phyloP scores from a whole-genome alignment of 2,329 filamentous ascomycete genomes.

The Fusarium nurragi region DNA sequence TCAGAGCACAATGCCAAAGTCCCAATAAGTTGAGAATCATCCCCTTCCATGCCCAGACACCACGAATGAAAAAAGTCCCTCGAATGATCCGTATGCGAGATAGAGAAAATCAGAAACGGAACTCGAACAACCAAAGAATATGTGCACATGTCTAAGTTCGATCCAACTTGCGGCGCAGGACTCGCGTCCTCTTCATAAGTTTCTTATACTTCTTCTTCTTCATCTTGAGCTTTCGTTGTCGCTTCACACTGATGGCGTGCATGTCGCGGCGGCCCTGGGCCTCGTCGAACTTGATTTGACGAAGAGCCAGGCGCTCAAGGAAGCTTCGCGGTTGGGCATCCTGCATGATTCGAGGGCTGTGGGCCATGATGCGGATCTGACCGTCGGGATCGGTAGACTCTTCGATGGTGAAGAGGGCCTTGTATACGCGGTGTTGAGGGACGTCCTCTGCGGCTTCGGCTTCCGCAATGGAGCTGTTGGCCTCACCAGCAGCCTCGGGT shows the following conservation, averaged over 20 bases:
- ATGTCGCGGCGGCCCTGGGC: conserved; percentile 66
- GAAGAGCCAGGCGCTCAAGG: conserved; percentile 74
- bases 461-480: conserved; percentile 47
- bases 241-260: conserved; percentile 87
- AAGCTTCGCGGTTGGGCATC: conserved; percentile 65
- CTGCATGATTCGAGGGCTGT: conserved; percentile 67
- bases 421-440: conserved; percentile 66
- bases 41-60: conserved; percentile 47
- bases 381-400: conserved; percentile 69
- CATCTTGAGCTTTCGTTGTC: conserved; percentile 96
- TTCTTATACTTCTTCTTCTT: conserved; percentile 99
- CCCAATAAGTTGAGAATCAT: conserved; percentile 39
- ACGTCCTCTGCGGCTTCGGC: conserved; percentile 49
- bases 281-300: conserved; percentile 69
- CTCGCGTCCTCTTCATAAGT: conserved; percentile 91
- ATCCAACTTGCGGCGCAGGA: conserved; percentile 85
- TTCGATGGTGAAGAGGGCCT: conserved; percentile 73
- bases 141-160: conserved; percentile 59
- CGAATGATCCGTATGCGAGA: conserved; percentile 38
- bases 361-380: conserved; percentile 67
- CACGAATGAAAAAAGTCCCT: conserved; percentile 39
- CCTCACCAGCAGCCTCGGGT: conserved; percentile 60
- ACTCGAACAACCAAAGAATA: conserved; percentile 36
- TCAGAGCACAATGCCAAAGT: conserved; percentile 45
- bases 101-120: conserved; percentile 35